Percentiles rank a stretch among this genome's conserved stretches.
Conservation (phyloP, 768 basidiomycete genomes). For the Tephrocybe rancida region DNA sequence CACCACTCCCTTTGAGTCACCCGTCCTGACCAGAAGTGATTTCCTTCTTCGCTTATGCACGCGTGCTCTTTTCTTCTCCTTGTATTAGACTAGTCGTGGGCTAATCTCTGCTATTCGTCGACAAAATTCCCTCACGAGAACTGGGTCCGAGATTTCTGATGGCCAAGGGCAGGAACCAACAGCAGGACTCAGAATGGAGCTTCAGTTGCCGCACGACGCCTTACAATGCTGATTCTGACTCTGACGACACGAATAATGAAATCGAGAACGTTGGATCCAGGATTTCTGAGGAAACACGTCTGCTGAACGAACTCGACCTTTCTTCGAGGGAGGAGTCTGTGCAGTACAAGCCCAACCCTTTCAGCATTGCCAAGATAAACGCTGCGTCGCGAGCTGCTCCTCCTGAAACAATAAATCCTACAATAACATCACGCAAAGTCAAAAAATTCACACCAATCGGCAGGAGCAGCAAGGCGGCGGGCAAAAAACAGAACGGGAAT, state of each 20-base stretch:
- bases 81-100: too few species aligned
- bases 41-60: too few species aligned
- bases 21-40: too few species aligned
- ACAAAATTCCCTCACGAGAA: too few species aligned
- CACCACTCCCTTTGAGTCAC: too few species aligned
- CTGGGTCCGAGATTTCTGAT: too few species aligned
- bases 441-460: background rate
- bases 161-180: too few species aligned
- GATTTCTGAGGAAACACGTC: constrained; percentile 24
- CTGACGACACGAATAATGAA: constrained; percentile 20
- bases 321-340: constrained; percentile 62
- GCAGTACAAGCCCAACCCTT: constrained; percentile 74
- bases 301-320: constrained; percentile 58
- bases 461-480: background rate
- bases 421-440: background rate
- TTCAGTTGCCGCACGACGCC: constrained; percentile 36
- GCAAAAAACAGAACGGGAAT: constrained; percentile 11
- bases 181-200: constrained; percentile 30
- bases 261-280: constrained; percentile 22
- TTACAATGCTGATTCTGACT: constrained; percentile 21
- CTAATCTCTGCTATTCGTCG: too few species aligned
- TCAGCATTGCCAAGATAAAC: constrained; percentile 80
- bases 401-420: background rate
- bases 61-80: too few species aligned
- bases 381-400: constrained; percentile 50